Evolutionary conservation across 331 rosid genomes (phyloP), one percentile per base, ranked within the genome.

Genomic region (Saraca asoca): DNA sequence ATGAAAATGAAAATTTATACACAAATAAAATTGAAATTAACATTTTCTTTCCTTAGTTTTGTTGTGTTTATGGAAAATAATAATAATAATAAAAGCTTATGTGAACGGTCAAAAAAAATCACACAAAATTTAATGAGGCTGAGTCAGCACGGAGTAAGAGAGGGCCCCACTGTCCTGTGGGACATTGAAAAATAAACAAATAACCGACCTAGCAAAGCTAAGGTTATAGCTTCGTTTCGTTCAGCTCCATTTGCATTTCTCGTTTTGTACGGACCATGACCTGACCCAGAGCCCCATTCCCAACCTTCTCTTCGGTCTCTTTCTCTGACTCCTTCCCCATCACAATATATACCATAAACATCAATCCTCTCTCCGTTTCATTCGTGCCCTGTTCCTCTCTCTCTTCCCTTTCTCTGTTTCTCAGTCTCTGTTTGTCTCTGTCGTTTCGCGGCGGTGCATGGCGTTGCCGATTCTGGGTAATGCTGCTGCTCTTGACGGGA

Each of bases 141-240:
- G 0, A 11, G 16, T 6, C 16, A 19, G 54, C 54, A 51, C 34
- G 9, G 2, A 51, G 56, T 51, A 17, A 18, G 7, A 18, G 33
- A 6, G n/a, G n/a, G n/a, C n/a, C n/a, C n/a, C n/a, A n/a, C n/a
- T n/a, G n/a, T n/a, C n/a, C n/a, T n/a, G n/a, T n/a, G n/a, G n/a
- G n/a, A n/a, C n/a, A n/a, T n/a, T n/a, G n/a, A n/a, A n/a, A n/a
- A n/a, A n/a, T n/a, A n/a, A n/a, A n/a, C n/a, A n/a, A 55, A 12
- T 31, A 13, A 55, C 61, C 19, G 61, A 55, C 61, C 42, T 7
- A n/a, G n/a, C n/a, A n/a, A n/a, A n/a, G n/a, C n/a, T n/a, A n/a
- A n/a, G n/a, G n/a, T n/a, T n/a, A n/a, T n/a, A n/a, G n/a, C n/a
- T n/a, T n/a, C n/a, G n/a, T n/a, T n/a, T n/a, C n/a, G n/a, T n/a